phyloP scores from a whole-genome alignment of 2,329 filamentous ascomycete genomes.

The Emericellopsis cladophorae region DNA sequence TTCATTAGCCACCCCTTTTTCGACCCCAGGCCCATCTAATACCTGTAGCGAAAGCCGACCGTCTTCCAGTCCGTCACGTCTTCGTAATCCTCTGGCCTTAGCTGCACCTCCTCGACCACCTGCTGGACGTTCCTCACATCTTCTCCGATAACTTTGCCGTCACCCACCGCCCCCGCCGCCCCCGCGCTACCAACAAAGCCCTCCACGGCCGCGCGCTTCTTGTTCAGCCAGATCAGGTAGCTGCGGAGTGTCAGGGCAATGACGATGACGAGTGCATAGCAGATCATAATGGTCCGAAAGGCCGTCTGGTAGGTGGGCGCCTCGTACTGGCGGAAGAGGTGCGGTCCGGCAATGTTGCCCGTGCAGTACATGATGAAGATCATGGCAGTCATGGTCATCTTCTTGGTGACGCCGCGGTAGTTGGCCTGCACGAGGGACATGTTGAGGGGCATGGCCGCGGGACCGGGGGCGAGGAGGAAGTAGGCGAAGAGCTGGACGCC shows the following conservation, averaged over 20 bases:
- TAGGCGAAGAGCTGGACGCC: constrained; percentile 42
- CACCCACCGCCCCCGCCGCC: constrained; percentile 23
- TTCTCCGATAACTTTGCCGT: constrained; percentile 19
- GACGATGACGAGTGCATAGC: constrained; percentile 35
- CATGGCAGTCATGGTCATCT: constrained; percentile 44
- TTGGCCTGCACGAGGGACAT: constrained; percentile 44
- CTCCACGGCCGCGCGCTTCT: constrained; percentile 25
- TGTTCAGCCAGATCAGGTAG: constrained; percentile 34
- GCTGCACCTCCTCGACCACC: constrained; percentile 19
- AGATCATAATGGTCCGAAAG: constrained; percentile 42
- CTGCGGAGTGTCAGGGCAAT: constrained; percentile 28
- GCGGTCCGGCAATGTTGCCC: constrained; percentile 43
- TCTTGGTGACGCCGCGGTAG: constrained; percentile 44
- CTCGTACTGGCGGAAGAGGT: constrained; percentile 37
- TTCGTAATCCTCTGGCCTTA: constrained; percentile 34
- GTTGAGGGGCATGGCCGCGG: constrained; percentile 39
- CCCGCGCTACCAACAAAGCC: constrained; percentile 30
- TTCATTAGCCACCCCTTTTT: too few species aligned
- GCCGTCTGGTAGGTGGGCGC: constrained; percentile 39
- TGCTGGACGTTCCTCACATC: constrained; percentile 12
- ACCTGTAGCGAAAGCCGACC: constrained; percentile 40
- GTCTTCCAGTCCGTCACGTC: constrained; percentile 49
- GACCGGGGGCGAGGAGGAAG: constrained; percentile 41
- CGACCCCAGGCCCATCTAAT: too few species aligned
- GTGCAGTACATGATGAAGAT: constrained; percentile 42